These are phyloP conservation scores for Dendrobium nobile DNA, from an alignment of 106 monocot genomes.

Conservation along the genomic window DNA sequence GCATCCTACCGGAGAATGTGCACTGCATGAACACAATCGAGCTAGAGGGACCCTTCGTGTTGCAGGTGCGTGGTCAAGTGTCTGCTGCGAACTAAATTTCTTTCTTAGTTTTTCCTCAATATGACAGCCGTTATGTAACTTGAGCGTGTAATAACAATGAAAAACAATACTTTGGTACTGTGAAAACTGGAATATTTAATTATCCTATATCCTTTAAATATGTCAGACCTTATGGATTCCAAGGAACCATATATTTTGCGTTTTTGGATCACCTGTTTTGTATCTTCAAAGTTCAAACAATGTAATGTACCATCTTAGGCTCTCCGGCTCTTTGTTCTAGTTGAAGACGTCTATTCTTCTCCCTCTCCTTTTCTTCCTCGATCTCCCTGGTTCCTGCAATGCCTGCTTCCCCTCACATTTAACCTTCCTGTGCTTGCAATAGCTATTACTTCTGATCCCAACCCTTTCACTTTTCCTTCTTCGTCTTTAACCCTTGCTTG, in stretches of 20 bases:
- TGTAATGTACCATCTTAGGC: no score
- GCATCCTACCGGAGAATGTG: slow-evolving; percentile 67
- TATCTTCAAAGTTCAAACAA: background rate
- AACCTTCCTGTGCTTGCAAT: background rate
- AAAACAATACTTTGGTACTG: background rate
- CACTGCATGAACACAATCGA: slow-evolving; percentile 48
- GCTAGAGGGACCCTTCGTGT: slow-evolving; percentile 80
- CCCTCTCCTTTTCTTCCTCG: background rate
- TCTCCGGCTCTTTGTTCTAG: no score
- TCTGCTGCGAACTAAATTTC: background rate
- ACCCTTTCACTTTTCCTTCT: background rate
- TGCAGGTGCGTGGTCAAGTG: slow-evolving; percentile 47
- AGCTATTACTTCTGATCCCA: no score
- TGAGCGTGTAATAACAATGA: background rate
- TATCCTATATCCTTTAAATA: background rate
- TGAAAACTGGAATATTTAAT: background rate
- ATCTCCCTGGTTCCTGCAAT: no score
- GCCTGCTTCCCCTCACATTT: background rate
- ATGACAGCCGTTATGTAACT: background rate
- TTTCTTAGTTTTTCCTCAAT: background rate
- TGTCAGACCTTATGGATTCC: background rate
- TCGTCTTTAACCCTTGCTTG: background rate
- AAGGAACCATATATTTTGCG: background rate
- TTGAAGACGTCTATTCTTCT: background rate
- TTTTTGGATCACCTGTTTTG: background rate